Conservation (phyloP, 805 yeast genomes). For the Maudiozyma barnettii region DNA sequence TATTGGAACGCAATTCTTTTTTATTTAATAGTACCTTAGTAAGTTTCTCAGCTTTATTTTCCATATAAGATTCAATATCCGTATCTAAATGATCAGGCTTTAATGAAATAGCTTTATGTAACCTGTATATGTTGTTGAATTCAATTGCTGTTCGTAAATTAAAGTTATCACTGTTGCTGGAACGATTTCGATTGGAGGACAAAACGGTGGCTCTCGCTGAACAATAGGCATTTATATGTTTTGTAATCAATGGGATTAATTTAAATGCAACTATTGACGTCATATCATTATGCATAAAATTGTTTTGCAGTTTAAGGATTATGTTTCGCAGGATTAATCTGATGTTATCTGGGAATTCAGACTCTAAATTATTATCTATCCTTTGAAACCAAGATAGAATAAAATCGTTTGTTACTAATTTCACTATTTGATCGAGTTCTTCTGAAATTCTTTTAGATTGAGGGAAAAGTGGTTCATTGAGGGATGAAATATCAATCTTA, state of each 20-base stretch:
- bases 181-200: constrained; percentile 17
- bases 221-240: constrained; percentile 48
- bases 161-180: constrained; percentile 29
- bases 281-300: constrained; percentile 40
- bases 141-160: constrained; percentile 36
- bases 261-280: constrained; percentile 48
- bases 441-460: constrained; percentile 27
- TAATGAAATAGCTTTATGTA: constrained; percentile 49
- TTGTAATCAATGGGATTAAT: constrained; percentile 55
- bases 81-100: constrained; percentile 28
- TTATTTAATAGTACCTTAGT: constrained; percentile 43
- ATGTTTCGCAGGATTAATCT: constrained; percentile 35
- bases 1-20: constrained; percentile 35
- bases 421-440: constrained; percentile 37
- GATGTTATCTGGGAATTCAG: constrained; percentile 34
- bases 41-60: constrained; percentile 30
- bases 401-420: constrained; percentile 43
- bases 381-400: constrained; percentile 46
- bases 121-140: constrained; percentile 29
- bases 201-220: constrained; percentile 30
- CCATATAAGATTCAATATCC: constrained; percentile 43
- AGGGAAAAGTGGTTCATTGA: neutral
- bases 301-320: constrained; percentile 33
- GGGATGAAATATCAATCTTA: neutral
- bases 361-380: constrained; percentile 28